phyloP scores from a whole-genome alignment of 495 filamentous ascomycete genomes.

The Penicillium fimorum region DNA sequence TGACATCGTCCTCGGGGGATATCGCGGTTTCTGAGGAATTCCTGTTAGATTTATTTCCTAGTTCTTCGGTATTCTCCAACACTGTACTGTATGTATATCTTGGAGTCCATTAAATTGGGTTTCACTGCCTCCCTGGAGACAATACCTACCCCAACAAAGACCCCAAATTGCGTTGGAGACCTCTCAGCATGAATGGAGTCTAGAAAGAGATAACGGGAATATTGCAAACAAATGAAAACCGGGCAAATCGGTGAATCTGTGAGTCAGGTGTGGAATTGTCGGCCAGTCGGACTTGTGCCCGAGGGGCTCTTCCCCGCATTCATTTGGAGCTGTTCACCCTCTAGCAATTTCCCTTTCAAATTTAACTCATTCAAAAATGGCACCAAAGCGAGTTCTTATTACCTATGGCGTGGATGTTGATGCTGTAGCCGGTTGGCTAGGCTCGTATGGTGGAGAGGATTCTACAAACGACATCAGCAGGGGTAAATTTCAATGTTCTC shows the following conservation, averaged over 20 bases:
- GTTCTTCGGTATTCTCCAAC: slow-evolving; percentile 9
- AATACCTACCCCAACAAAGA: slow-evolving; percentile 22
- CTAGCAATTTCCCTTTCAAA: not conserved
- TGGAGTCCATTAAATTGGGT: slow-evolving; percentile 9
- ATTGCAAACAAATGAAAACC: not conserved
- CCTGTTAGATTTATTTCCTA: slow-evolving; percentile 1
- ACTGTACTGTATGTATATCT: slow-evolving; percentile 2
- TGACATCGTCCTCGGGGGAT: not conserved
- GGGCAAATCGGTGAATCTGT: not conserved
- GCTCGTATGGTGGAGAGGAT: slow-evolving; percentile 67
- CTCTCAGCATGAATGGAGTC: not conserved
- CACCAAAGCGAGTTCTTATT: slow-evolving; percentile 54
- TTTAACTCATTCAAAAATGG: slow-evolving; percentile 16
- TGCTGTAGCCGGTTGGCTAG: slow-evolving; percentile 70
- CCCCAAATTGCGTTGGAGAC: slow-evolving; percentile 13
- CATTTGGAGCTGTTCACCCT: slow-evolving; percentile 2
- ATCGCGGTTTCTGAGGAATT: slow-evolving; percentile 4
- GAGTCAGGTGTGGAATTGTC: not conserved
- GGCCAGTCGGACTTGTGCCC: slow-evolving; percentile 5
- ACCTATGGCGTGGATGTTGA: slow-evolving; percentile 62
- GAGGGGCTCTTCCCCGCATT: slow-evolving; percentile 21
- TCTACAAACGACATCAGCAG: slow-evolving; percentile 63
- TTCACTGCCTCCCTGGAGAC: not conserved
- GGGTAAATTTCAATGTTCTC: slow-evolving; percentile 30
- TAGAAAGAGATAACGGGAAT: not conserved